Evolutionary conservation across 2,329 filamentous ascomycete genomes (phyloP), one percentile per base, ranked within the genome.

Genomic region (Fusarium denticulatum): DNA sequence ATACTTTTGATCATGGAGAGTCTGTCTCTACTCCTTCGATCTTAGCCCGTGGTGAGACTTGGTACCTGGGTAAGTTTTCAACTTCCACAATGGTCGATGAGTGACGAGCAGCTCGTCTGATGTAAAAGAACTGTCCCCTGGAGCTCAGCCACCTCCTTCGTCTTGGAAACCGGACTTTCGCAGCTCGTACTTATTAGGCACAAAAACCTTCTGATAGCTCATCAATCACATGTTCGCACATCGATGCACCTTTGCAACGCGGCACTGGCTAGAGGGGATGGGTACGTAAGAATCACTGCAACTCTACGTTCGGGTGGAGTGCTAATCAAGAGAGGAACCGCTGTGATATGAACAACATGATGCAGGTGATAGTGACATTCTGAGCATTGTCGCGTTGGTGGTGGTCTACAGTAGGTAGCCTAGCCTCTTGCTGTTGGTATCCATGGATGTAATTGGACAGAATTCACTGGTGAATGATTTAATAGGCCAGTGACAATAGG

Each of bases 161-260:
- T 24, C 34, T 52, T 50, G 14, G 32, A 10, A 34, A 36, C 37
- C 30, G 42, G 49, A 36, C n/a, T 55, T 52, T 40, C n/a, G 32
- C 24, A 26, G 39, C 28, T 53, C 8, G 18, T 40, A 28, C 36
- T 26, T 26, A 55, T 32, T 24, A 55, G n/a, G 30, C 24, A 61
- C 26, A 30, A 61, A 57, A 28, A 14, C 28, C 26, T 53, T 28
- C 55, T 32, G 15, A 15, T 18, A 14, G 32, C 32, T 60, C 15
- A 64, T 73, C 73, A 69, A 62, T 73, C 72, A 69, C 72, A 71
- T 75, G 72, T 57, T 55, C 64, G 49, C 49, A 16, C 72, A 49
- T 66, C 24, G 45, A 71, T 71, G 65, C 73, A 62, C n/a, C 37
- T 40, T 36, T 26, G 24, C 30, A 26, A 22, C 18, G 49, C 32